Evolutionary conservation across 257 asterid genomes (phyloP), one percentile per base, ranked within the genome.

Genomic region (Solanum dulcamara): DNA sequence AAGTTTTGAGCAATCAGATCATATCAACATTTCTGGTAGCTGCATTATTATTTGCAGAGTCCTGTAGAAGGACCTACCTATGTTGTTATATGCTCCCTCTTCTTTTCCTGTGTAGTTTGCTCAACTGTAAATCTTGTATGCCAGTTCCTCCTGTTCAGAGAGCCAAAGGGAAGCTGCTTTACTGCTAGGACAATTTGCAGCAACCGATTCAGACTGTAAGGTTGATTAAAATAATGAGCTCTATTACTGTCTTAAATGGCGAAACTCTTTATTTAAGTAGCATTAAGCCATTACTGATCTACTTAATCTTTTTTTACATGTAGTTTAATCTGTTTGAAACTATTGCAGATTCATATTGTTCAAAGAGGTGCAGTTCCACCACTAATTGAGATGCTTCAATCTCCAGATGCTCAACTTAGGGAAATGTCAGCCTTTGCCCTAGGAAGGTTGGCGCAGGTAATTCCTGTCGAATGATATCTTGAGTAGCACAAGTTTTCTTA

Each of bases 81-180:
- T 79, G 64, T 32, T 17, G 15, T 32, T 79, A 48, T 48, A 30
- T 30, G 44, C 64, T 30, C 83, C 24, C 26, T 48, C 30, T 79
- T 79, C 22, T 24, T 17, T 35, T 24, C 33, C 32, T 79, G 48
- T 51, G n/a, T 74, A 28, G 10, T 44, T 32, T 70, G 55, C 28
- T 84, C 32, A 11, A 20, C 60, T 40, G 48, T 26, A 48, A 40
- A 40, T 26, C 15, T 46, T 26, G 10, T 44, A 79, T 70, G 83
- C 40, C 94, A 97, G 99, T 89, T 97, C 99, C 60, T 93, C 95
- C 84, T 95, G 99, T 89, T 88, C 98, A n/a, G 99, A 97, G 92
- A 97, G 99, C 92, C 99, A 95, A 90, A 92, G 99, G 85, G 99
- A 97, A 92, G 98, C 99, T 90, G 99, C 99, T 88, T 90, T 97